Percentiles rank a stretch among this genome's conserved stretches.
Evolutionary conservation across 805 yeast genomes (phyloP).

Genomic region (Clavispora fructus): DNA sequence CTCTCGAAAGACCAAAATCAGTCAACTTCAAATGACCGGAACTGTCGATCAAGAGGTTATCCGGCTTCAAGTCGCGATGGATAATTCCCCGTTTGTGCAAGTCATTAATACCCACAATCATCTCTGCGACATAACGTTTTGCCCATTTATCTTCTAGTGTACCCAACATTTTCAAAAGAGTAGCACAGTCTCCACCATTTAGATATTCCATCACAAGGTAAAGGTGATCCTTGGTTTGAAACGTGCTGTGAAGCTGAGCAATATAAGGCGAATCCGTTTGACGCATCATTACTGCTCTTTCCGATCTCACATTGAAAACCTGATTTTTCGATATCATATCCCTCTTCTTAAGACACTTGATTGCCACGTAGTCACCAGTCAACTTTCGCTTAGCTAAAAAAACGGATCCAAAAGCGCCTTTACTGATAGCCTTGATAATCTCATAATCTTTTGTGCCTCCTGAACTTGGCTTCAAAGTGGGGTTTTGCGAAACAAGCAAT

Average conservation of each 20-base stretch:
- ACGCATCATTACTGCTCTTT: constrained; percentile 96
- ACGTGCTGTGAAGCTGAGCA: constrained; percentile 81
- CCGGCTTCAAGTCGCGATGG: constrained; percentile 95
- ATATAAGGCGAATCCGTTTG: constrained; percentile 92
- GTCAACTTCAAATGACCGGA: constrained; percentile 88
- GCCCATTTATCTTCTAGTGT: constrained; percentile 85
- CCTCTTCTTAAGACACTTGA: constrained; percentile 82
- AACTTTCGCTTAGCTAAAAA: constrained; percentile 75
- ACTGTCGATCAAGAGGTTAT: constrained; percentile 79
- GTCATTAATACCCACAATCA: constrained; percentile 84
- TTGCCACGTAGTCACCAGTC: constrained; percentile 94
- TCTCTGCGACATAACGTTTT: constrained; percentile 79
- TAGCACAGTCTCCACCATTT: constrained; percentile 94
- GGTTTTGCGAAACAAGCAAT: constrained; percentile 60
- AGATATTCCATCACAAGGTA: constrained; percentile 95
- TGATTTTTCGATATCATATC: constrained; percentile 98
- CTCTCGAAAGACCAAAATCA: constrained; percentile 89
- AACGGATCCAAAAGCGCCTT: constrained; percentile 97
- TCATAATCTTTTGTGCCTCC: constrained; percentile 88
- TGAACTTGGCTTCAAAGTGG: constrained; percentile 44
- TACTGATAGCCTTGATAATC: constrained; percentile 85
- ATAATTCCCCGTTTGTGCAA: constrained; percentile 84
- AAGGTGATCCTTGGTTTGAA: constrained; percentile 81
- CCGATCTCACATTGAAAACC: constrained; percentile 89
- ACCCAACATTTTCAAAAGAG: constrained; percentile 76